Evolutionary conservation across 441 rosid genomes (phyloP).

Genomic region (Populus hybrid): DNA sequence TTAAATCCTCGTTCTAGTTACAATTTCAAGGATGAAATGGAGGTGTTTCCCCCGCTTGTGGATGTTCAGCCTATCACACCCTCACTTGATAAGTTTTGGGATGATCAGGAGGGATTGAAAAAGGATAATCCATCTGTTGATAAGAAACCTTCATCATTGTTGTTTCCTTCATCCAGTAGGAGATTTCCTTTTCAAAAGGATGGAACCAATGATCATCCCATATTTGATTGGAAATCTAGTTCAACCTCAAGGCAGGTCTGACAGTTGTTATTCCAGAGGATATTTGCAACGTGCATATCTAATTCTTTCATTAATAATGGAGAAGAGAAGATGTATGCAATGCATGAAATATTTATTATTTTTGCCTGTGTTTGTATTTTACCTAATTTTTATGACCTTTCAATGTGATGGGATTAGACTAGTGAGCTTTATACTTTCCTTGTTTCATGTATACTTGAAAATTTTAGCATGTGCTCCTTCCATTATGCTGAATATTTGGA

Average conservation of each 20-base stretch:
- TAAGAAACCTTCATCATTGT: conserved; percentile 62
- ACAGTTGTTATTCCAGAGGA: conserved; percentile 3
- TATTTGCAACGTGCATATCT: not conserved
- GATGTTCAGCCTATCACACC: conserved; percentile 80
- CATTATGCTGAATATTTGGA: conserved; percentile 6
- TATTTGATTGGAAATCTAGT: conserved; percentile 73
- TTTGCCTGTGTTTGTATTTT: not conserved
- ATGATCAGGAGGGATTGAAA: conserved; percentile 48
- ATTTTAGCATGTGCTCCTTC: not conserved
- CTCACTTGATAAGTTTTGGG: conserved; percentile 77
- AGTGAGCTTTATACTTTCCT: not conserved
- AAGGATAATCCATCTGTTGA: conserved; percentile 50
- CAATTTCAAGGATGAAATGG: conserved; percentile 90
- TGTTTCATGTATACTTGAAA: not conserved
- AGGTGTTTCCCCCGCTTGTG: conserved; percentile 83
- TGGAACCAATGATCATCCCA: conserved; percentile 55
- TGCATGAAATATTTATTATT: not conserved
- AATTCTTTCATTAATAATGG: not conserved
- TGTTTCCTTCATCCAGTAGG: conserved; percentile 63
- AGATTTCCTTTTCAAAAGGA: conserved; percentile 69
- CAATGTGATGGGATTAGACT: not conserved
- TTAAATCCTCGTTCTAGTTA: conserved; percentile 63
- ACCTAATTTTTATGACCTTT: not conserved
- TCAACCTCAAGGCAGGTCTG: conserved; percentile 74
- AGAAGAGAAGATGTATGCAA: not conserved